These are phyloP conservation scores for Trametes maxima DNA, from an alignment of 768 basidiomycete species.

Conservation along the genomic window DNA sequence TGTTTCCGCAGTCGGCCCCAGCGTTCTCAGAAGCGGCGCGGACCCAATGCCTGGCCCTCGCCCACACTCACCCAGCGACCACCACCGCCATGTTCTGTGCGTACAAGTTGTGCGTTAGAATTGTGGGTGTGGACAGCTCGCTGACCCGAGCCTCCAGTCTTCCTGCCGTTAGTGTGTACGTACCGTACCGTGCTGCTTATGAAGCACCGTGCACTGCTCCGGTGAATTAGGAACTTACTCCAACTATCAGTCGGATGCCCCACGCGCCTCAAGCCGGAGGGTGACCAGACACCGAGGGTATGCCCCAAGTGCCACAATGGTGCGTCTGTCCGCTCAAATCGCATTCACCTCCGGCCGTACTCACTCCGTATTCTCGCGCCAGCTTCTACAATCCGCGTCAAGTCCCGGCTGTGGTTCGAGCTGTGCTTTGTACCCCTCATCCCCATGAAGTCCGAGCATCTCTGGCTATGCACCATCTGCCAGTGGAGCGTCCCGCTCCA, in stretches of 20 bases:
- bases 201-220: not conserved
- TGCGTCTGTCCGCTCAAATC: constrained; percentile 34
- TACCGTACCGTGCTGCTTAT: not conserved
- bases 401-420: constrained; percentile 74
- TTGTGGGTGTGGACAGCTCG: not conserved
- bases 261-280: constrained; percentile 58
- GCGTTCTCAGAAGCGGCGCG: not conserved
- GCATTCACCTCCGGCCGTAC: not conserved
- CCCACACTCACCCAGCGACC: constrained; percentile 18
- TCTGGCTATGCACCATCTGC: constrained; percentile 77
- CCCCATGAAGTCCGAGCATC: constrained; percentile 58
- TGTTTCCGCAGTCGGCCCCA: constrained; percentile 16
- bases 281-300: constrained; percentile 51
- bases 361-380: not conserved
- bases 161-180: constrained; percentile 40
- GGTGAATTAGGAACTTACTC: constrained; percentile 12
- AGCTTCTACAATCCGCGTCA: constrained; percentile 63
- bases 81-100: constrained; percentile 30
- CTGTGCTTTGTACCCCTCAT: constrained; percentile 74
- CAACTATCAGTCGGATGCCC: constrained; percentile 61
- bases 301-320: constrained; percentile 79
- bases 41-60: not conserved
- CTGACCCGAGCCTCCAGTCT: constrained; percentile 32
- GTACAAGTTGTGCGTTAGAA: constrained; percentile 3
- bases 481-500: constrained; percentile 60